phyloP scores from a whole-genome alignment of 805 yeast genomes.

The Ogataea allantospora region DNA sequence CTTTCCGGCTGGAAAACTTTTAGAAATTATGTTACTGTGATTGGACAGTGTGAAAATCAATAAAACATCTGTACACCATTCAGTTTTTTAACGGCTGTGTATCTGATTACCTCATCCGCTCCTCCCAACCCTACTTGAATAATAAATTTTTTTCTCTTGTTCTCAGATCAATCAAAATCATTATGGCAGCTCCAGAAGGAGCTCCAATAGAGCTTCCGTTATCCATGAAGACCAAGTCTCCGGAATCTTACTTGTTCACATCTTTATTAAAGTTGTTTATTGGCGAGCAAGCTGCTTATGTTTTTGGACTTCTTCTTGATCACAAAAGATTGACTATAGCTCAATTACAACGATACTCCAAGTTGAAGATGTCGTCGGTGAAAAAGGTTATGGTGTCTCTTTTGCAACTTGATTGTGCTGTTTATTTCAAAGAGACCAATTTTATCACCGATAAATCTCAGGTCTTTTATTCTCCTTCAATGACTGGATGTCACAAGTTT shows the following conservation, averaged over 20 bases:
- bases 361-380: constrained; percentile 48
- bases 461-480: constrained; percentile 56
- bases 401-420: constrained; percentile 75
- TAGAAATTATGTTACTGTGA: constrained; percentile 20
- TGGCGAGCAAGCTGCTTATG: constrained; percentile 71
- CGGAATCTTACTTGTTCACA: constrained; percentile 58
- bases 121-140: background rate
- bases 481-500: constrained; percentile 60
- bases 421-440: constrained; percentile 52
- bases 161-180: constrained; percentile 1
- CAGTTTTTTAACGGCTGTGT: background rate
- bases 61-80: constrained; percentile 6
- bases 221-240: constrained; percentile 53
- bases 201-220: constrained; percentile 26
- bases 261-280: constrained; percentile 51
- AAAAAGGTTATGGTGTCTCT: constrained; percentile 71
- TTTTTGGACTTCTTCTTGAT: constrained; percentile 59
- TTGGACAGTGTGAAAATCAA: constrained; percentile 14
- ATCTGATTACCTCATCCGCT: background rate
- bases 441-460: constrained; percentile 18
- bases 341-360: constrained; percentile 50
- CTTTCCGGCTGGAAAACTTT: constrained; percentile 8
- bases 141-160: constrained; percentile 2
- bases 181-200: constrained; percentile 11
- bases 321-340: constrained; percentile 62